A percentile compares a stretch with the other conserved stretches of the same genome.
These are phyloP conservation scores for Neurospora terricola DNA, from an alignment of 495 filamentous ascomycete genomes.

Conservation along the genomic window DNA sequence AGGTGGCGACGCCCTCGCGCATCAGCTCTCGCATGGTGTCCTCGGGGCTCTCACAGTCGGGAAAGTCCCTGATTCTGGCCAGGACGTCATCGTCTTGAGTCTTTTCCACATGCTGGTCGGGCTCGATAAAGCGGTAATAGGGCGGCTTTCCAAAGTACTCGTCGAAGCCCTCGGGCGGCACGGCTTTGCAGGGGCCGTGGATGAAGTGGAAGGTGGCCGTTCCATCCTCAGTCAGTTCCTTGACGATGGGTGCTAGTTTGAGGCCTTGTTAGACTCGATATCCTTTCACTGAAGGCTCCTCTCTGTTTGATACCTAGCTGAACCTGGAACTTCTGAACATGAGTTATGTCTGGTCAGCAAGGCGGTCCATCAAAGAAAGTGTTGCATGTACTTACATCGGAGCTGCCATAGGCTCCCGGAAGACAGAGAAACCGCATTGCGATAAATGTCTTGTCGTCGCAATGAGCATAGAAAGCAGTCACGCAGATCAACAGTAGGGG, in stretches of 20 bases:
- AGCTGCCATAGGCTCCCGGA: constrained; percentile 40
- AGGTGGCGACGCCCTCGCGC: constrained; percentile 35
- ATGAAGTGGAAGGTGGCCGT: constrained; percentile 38
- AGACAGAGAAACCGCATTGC: constrained; percentile 36
- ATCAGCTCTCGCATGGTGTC: constrained; percentile 43
- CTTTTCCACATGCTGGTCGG: constrained; percentile 29
- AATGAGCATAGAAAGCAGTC: neutral
- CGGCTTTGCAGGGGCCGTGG: constrained; percentile 35
- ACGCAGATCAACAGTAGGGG: neutral
- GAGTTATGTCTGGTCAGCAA: constrained; percentile 2
- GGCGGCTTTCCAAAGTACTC: constrained; percentile 43
- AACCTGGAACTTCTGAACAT: constrained; percentile 39
- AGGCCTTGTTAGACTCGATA: neutral
- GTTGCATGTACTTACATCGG: constrained; percentile 32
- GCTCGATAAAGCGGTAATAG: constrained; percentile 41
- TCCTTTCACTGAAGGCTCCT: neutral
- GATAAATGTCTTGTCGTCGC: neutral
- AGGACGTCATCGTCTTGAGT: constrained; percentile 36
- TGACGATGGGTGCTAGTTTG: constrained; percentile 33
- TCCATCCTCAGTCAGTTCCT: constrained; percentile 34
- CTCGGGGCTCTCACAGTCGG: constrained; percentile 35
- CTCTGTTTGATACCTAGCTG: constrained; percentile 30
- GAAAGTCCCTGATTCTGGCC: constrained; percentile 40
- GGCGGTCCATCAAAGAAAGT: neutral
- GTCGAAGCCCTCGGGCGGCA: constrained; percentile 39